Conservation (phyloP, 805 yeast genomes). For the Groenewaldozyma salmanticensis region DNA sequence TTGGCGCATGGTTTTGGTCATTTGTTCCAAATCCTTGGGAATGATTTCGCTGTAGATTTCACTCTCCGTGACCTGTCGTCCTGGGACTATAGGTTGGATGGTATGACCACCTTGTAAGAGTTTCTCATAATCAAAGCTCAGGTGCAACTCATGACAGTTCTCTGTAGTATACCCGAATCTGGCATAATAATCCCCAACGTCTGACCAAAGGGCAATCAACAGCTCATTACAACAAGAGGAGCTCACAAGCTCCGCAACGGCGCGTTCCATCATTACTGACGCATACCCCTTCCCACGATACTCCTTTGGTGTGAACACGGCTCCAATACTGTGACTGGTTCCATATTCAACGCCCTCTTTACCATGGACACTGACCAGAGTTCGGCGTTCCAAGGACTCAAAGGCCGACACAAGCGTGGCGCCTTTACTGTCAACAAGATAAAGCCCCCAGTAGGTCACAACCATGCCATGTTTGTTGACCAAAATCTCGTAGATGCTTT, state of each 20-base stretch:
- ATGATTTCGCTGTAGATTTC: background rate
- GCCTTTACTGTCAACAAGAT: constrained; percentile 23
- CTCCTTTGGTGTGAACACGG: constrained; percentile 43
- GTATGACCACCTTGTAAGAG: background rate
- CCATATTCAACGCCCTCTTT: constrained; percentile 15
- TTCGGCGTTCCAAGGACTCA: constrained; percentile 36
- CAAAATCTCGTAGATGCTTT: constrained; percentile 12
- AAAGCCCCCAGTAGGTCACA: constrained; percentile 22
- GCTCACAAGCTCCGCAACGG: constrained; percentile 10
- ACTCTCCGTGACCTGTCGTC: no score
- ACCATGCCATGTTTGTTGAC: constrained; percentile 10
- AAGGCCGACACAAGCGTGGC: constrained; percentile 32
- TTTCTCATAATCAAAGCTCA: background rate
- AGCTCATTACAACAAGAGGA: constrained; percentile 15
- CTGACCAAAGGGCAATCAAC: constrained; percentile 53
- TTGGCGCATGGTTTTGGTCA: constrained; percentile 3
- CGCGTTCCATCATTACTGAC: constrained; percentile 32
- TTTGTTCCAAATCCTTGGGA: constrained; percentile 3
- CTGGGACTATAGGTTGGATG: background rate
- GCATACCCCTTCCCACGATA: constrained; percentile 52
- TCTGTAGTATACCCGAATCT: constrained; percentile 39
- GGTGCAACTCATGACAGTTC: constrained; percentile 11
- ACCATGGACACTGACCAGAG: constrained; percentile 13
- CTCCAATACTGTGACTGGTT: constrained; percentile 35
- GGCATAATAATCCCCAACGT: constrained; percentile 57